These are phyloP conservation scores for Fragilaria crotonensis DNA, from an alignment of 108 stramenopile species.

Conservation along the genomic window DNA sequence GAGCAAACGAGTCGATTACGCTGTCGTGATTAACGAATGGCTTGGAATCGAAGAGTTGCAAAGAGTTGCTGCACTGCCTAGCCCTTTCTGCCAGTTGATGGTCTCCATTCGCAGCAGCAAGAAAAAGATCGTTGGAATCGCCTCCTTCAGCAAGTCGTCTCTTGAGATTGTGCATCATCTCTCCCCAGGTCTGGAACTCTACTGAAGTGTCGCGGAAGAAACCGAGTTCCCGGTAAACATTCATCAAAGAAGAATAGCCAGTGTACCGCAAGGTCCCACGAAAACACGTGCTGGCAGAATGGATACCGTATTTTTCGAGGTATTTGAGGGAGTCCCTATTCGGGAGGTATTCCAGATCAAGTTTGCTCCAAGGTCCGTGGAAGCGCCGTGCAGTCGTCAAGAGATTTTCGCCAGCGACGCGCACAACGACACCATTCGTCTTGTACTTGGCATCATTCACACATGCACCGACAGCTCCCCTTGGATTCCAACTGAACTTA, in stretches of 20 bases:
- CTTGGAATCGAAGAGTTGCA: slow-evolving; percentile 27
- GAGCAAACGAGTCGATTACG: slow-evolving; percentile 42
- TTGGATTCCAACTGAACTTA: slow-evolving; percentile 88
- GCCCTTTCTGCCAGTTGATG: slow-evolving; percentile 24
- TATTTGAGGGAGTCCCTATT: slow-evolving; percentile 77
- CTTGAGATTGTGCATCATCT: slow-evolving; percentile 17
- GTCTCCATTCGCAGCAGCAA: slow-evolving; percentile 30
- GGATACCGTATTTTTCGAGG: slow-evolving; percentile 62
- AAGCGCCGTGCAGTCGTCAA: slow-evolving; percentile 43
- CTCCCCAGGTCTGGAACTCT: slow-evolving; percentile 26
- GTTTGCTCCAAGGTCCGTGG: slow-evolving; percentile 36
- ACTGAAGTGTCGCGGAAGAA: slow-evolving; percentile 26
- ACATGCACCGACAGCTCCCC: slow-evolving; percentile 68
- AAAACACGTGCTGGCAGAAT: slow-evolving; percentile 49
- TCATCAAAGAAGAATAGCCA: slow-evolving; percentile 58
- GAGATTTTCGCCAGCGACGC: slow-evolving; percentile 37
- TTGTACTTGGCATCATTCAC: slow-evolving; percentile 61
- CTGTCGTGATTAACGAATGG: slow-evolving; percentile 24
- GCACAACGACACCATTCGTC: slow-evolving; percentile 18
- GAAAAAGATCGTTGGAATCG: slow-evolving; percentile 34
- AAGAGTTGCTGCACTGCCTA: slow-evolving; percentile 28
- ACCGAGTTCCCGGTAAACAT: slow-evolving; percentile 49
- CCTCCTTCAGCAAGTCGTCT: slow-evolving; percentile 5
- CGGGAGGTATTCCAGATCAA: slow-evolving; percentile 70
- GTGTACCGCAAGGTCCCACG: slow-evolving; percentile 81